phyloP scores from a whole-genome alignment of 805 yeast genomes.

The Yamadazyma paraphyllophila region DNA sequence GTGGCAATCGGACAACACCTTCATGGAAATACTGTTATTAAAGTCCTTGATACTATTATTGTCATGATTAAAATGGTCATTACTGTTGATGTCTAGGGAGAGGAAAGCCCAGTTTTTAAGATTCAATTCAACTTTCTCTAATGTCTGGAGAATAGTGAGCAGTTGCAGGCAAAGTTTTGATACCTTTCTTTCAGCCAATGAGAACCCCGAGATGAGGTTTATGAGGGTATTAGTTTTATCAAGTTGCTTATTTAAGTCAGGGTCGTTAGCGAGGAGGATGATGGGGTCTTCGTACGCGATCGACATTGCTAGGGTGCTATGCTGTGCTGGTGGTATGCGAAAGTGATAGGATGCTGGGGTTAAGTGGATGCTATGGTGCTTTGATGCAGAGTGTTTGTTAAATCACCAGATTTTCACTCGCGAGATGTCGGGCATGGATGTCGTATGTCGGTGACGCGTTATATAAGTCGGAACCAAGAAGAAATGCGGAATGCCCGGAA shows the following conservation, averaged over 20 bases:
- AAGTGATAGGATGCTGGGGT: not conserved
- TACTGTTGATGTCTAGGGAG: constrained; percentile 48
- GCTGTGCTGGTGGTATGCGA: no score
- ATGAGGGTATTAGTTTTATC: constrained; percentile 40
- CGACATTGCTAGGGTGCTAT: not conserved
- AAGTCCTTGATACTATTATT: constrained; percentile 28
- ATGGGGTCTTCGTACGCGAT: constrained; percentile 47
- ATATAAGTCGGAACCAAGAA: no score
- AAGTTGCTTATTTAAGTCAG: constrained; percentile 44
- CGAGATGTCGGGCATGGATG: not conserved
- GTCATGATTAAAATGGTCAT: constrained; percentile 32
- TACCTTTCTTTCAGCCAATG: constrained; percentile 41
- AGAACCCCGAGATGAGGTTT: constrained; percentile 42
- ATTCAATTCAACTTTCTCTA: constrained; percentile 48
- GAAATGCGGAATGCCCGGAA: no score
- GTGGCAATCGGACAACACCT: constrained; percentile 51
- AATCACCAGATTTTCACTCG: constrained; percentile 4
- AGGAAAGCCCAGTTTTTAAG: constrained; percentile 56
- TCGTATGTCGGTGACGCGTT: no score
- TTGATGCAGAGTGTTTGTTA: not conserved
- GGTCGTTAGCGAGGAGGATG: constrained; percentile 46
- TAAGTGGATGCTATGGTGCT: not conserved
- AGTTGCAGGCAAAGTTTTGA: constrained; percentile 48
- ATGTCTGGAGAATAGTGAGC: constrained; percentile 46
- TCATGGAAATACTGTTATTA: constrained; percentile 52